These are phyloP conservation scores for Hymenoscyphus linearis DNA, from an alignment of 2,329 filamentous ascomycete genomes.

Conservation along the genomic window DNA sequence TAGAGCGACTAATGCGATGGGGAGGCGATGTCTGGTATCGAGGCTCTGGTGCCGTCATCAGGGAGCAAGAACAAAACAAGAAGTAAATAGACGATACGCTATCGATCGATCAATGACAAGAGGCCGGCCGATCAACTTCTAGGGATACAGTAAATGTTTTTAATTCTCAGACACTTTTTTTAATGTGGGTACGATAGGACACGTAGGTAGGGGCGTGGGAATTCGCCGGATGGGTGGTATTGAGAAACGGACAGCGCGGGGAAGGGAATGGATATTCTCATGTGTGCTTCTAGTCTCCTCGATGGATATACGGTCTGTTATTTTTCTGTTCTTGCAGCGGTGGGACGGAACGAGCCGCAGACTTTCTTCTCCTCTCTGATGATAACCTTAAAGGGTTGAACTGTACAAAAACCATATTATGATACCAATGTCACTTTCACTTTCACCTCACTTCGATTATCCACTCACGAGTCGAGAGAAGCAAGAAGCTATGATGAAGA, in stretches of 20 bases:
- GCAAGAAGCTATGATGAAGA: neutral
- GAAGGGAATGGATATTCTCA: neutral
- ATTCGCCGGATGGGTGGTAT: neutral
- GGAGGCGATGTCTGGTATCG: constrained; percentile 86
- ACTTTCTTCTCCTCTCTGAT: neutral
- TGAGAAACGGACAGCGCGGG: neutral
- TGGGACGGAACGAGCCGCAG: neutral
- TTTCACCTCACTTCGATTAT: neutral
- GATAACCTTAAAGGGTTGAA: neutral
- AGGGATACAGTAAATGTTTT: neutral
- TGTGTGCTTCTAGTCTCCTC: neutral
- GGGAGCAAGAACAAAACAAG: constrained; percentile 22
- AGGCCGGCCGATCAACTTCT: neutral
- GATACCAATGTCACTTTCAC: neutral
- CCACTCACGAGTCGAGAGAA: neutral
- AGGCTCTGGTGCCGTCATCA: constrained; percentile 27
- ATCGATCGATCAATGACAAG: neutral
- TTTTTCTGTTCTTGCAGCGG: neutral
- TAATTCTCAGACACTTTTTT: constrained; percentile 8
- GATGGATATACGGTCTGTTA: neutral
- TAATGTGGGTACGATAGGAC: neutral
- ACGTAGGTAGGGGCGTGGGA: neutral
- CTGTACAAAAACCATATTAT: neutral
- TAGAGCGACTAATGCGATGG: constrained; percentile 82
- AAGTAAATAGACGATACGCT: neutral